Base-by-base conservation (phyloP, 306 rosid species). In the Sophora flavescens region DNA sequence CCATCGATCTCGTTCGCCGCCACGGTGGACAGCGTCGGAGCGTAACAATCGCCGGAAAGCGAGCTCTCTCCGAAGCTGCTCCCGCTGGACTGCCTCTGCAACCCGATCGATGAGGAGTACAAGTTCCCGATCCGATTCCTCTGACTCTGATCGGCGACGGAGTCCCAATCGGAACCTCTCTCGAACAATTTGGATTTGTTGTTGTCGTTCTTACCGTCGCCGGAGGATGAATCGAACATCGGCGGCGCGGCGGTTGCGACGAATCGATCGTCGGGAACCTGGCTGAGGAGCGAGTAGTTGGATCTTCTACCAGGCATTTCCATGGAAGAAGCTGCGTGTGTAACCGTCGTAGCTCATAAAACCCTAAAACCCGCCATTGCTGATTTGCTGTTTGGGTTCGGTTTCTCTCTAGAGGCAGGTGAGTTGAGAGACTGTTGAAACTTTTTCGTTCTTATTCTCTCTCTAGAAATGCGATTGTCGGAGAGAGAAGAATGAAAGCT, bases 61-160 rank as follows among this genome's bases (percentile, higher is more conserved):
- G 97, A 92, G 84, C 93, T 90, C 80, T 82, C 97, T 0, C 93
- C 97, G 48, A 89, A 92, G 78, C 97, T 92, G 57, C 96, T 92
- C 70, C 87, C 97, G 58, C 97, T 92, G 17, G 97, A 92, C 76
- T 92, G 97, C 82, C 93, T 80, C 91, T 90, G 93, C 81, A 92
- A 45, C 51, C 93, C 93, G 72, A 84, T 82, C 66, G 85, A 78
- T 4, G 82, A 74, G 3, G 89, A 48, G 61, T 80, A 81, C 87
- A 74, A 16, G 76, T 81, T 90, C 15, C 91, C 90, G 84, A 88
- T 84, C 88, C 97, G 88, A 80, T 81, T 88, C 45, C 81, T 87
- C 51, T 69, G 90, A 69, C 93, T 78, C 74, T 78, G 91, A 84
- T 92, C 91, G 42, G 60, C 70, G n/a, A 69, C 78, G 2, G 76